Conservation (phyloP, 1,139 yeast species). For the Zygosaccharomyces pseudobailii region DNA sequence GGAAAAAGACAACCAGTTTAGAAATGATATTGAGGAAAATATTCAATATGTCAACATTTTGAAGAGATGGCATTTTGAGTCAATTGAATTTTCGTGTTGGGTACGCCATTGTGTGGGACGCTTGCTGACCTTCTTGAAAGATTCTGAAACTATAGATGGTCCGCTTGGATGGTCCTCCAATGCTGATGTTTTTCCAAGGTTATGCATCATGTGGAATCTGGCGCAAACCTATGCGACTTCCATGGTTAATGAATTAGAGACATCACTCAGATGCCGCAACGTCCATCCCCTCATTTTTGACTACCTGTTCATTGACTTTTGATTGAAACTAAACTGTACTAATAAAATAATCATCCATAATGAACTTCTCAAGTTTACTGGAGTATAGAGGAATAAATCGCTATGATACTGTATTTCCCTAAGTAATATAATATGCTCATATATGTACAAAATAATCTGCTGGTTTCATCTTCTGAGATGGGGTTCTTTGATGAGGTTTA, state of each 20-base stretch:
- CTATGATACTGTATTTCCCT: no score
- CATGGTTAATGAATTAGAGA: conserved; percentile 8
- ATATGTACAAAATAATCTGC: no score
- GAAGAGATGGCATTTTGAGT: conserved; percentile 1
- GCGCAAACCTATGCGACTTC: neutral
- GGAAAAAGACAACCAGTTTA: conserved; percentile 50
- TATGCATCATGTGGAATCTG: conserved; percentile 14
- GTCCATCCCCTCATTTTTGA: conserved; percentile 22
- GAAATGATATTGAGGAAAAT: conserved; percentile 34
- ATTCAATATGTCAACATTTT: conserved; percentile 14
- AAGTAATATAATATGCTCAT: no score
- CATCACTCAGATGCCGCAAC: conserved; percentile 4
- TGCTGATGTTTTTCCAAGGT: conserved; percentile 18
- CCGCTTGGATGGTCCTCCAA: conserved; percentile 38
- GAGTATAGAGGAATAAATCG: no score
- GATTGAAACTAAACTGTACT: neutral
- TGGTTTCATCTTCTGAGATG: no score
- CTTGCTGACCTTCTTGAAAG: conserved; percentile 9
- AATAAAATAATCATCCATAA: no score
- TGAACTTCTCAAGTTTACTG: no score
- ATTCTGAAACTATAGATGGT: conserved; percentile 28
- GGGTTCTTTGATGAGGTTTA: no score
- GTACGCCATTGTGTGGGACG: neutral
- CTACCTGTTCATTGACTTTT: conserved; percentile 6
- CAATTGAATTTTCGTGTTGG: conserved; percentile 5